These are phyloP conservation scores for Eimeria zaria DNA, from an alignment of 169 alveolate genomes.

Conservation along the genomic window DNA sequence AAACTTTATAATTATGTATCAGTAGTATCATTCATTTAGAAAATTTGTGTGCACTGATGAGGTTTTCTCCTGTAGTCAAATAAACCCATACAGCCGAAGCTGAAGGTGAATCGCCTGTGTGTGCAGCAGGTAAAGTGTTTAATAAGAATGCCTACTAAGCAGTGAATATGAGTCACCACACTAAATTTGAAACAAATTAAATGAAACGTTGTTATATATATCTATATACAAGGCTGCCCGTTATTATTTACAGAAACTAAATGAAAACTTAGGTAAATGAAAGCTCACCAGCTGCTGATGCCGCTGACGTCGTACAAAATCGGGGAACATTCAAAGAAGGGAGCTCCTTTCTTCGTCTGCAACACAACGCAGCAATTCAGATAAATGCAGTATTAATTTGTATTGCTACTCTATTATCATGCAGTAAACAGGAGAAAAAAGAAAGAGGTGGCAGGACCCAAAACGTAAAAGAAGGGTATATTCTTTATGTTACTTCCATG, in stretches of 20 bases:
- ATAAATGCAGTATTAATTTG: background rate
- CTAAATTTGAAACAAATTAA: background rate
- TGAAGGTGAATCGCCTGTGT: background rate
- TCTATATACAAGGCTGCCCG: too few relatives aligned
- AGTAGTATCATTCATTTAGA: background rate
- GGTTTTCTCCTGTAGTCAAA: too few relatives aligned
- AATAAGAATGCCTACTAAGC: too few relatives aligned
- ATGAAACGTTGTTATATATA: too few relatives aligned
- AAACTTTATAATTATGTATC: too few relatives aligned
- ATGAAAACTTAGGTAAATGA: background rate
- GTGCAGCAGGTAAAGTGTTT: background rate
- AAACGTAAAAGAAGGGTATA: too few relatives aligned
- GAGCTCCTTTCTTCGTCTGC: slow-evolving; percentile 84
- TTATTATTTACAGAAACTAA: too few relatives aligned
- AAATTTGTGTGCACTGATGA: background rate
- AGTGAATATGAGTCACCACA: background rate
- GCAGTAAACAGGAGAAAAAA: background rate
- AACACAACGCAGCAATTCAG: background rate
- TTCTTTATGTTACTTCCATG: too few relatives aligned
- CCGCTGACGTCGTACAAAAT: slow-evolving; percentile 86
- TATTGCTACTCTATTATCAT: background rate
- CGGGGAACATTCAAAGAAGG: slow-evolving; percentile 86
- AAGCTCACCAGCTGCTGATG: slow-evolving; percentile 83
- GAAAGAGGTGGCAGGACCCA: background rate
- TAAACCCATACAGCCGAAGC: background rate